A percentile compares a stretch with the other conserved stretches of the same genome.
phyloP scores from a whole-genome alignment of 2,329 filamentous ascomycete genomes.

The Arachnopeziza araneosa region DNA sequence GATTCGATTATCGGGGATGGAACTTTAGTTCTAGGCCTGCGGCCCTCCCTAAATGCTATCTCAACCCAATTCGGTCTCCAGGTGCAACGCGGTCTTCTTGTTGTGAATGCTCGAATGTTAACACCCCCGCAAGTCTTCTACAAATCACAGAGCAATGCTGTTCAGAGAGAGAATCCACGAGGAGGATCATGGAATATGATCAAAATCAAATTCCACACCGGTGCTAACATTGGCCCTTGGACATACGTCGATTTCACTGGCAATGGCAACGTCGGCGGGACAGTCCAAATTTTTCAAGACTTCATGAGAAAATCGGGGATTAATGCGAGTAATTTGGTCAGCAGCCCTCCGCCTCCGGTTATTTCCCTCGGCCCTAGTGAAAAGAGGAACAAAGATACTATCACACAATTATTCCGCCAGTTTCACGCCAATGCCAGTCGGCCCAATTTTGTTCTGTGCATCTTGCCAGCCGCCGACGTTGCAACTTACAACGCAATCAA shows the following conservation, averaged over 20 bases:
- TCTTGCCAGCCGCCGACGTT: slow-evolving; percentile 25
- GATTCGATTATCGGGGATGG: slow-evolving; percentile 56
- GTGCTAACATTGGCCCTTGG: slow-evolving; percentile 46
- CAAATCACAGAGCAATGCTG: slow-evolving; percentile 15
- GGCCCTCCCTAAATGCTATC: slow-evolving; percentile 37
- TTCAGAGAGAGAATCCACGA: slow-evolving; percentile 20
- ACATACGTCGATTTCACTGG: slow-evolving; percentile 28
- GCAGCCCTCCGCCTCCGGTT: slow-evolving; percentile 12
- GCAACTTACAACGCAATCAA: slow-evolving; percentile 30
- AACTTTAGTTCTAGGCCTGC: slow-evolving; percentile 52
- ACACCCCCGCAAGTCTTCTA: slow-evolving; percentile 57
- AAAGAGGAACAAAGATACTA: slow-evolving; percentile 11
- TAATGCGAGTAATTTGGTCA: slow-evolving; percentile 18
- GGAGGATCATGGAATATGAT: slow-evolving; percentile 68
- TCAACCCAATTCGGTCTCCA: slow-evolving; percentile 52
- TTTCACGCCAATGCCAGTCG: not conserved
- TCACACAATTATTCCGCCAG: slow-evolving; percentile 13
- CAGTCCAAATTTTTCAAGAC: slow-evolving; percentile 14
- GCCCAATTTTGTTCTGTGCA: slow-evolving; percentile 25
- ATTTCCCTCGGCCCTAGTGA: slow-evolving; percentile 18
- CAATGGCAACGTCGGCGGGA: slow-evolving; percentile 5
- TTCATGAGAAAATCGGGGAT: slow-evolving; percentile 23
- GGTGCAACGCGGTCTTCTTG: slow-evolving; percentile 54
- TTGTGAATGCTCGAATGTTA: slow-evolving; percentile 67
- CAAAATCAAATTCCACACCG: slow-evolving; percentile 48